Conservation (phyloP, 1,139 yeast species). For the Lodderomyces jiufengensis region DNA sequence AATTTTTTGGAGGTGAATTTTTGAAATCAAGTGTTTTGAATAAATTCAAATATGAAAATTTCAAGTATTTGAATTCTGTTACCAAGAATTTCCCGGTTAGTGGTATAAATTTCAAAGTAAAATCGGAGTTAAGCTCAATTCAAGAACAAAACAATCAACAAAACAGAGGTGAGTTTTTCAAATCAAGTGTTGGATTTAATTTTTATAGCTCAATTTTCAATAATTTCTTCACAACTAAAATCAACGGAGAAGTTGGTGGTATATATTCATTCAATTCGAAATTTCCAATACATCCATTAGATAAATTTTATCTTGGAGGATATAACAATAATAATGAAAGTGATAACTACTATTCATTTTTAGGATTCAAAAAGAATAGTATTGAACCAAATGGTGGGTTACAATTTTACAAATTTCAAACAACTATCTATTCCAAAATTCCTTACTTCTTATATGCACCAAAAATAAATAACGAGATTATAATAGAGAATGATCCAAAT, state of each 20-base stretch:
- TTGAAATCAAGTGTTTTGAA: conserved; percentile 35
- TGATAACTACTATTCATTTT: conserved; percentile 19
- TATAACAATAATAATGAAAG: conserved; percentile 11
- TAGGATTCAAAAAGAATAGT: conserved; percentile 39
- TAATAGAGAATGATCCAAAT: conserved; percentile 23
- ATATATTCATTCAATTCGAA: conserved; percentile 22
- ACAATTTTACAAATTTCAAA: conserved; percentile 35
- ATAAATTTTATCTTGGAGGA: conserved; percentile 51
- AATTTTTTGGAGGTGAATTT: conserved; percentile 30
- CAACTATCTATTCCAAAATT: conserved; percentile 34
- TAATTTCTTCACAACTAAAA: conserved; percentile 36
- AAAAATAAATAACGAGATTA: conserved; percentile 3
- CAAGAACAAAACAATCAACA: conserved; percentile 26
- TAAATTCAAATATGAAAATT: conserved; percentile 21
- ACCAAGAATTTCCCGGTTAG: conserved; percentile 30
- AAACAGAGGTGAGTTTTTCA: conserved; percentile 25
- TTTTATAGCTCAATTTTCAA: conserved; percentile 36
- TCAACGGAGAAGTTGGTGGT: conserved; percentile 36
- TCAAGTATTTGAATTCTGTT: conserved; percentile 22
- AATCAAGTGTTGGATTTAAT: conserved; percentile 24
- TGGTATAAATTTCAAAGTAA: conserved; percentile 23
- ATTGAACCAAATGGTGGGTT: conserved; percentile 39
- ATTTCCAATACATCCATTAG: conserved; percentile 39
- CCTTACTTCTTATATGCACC: conserved; percentile 28
- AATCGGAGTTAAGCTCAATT: conserved; percentile 31